Evolutionary conservation across 2,329 filamentous ascomycete genomes (phyloP), one percentile per base, ranked within the genome.

Genomic region (Periglandula ipomoeae): DNA sequence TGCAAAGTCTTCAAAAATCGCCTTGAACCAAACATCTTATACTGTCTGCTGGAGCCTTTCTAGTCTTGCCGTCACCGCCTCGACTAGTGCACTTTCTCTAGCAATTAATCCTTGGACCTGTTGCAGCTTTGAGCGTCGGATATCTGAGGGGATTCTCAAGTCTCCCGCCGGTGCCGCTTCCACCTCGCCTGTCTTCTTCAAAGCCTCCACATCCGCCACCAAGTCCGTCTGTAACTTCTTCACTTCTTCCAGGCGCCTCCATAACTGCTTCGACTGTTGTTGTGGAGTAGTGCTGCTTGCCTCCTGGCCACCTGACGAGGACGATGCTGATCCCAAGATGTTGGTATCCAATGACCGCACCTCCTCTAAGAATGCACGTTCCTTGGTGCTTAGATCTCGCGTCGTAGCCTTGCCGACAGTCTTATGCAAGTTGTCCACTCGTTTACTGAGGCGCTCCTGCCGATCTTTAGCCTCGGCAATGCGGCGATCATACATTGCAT

Each of bases 61-160:
- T 53, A 88, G 65, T 49, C 83, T 72, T 49, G 72, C 72, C 55
- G 75, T 81, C 20, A 85, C 76, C 20, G 79, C 83, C 56, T 87
- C 82, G 6, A 87, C 79, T 57, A 87, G 64, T 5, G 81, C 81
- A 42, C 78, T 78, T 65, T 88, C 83, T 24, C 84, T 70, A 50
- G 84, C 80, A 54, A 88, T 65, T 51, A 86, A 63, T 24, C 67
- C 67, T 65, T 79, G 79, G 20, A 87, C 79, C 60, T 85, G 76
- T 49, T 72, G 71, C 55, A 87, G 65, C 65, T 85, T 85, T 45
- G 72, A 75, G 64, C 73, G 78, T 50, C 81, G 73, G 50, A 85
- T 73, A 48, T 82, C 79, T 19, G 73, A 67, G 11, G 81, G 78
- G 47, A 85, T 78, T 53, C 72, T 69, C 45, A 78, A 56, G 51